phyloP scores from a whole-genome alignment of 768 basidiomycete species.

The Coprinellus micaceus region DNA sequence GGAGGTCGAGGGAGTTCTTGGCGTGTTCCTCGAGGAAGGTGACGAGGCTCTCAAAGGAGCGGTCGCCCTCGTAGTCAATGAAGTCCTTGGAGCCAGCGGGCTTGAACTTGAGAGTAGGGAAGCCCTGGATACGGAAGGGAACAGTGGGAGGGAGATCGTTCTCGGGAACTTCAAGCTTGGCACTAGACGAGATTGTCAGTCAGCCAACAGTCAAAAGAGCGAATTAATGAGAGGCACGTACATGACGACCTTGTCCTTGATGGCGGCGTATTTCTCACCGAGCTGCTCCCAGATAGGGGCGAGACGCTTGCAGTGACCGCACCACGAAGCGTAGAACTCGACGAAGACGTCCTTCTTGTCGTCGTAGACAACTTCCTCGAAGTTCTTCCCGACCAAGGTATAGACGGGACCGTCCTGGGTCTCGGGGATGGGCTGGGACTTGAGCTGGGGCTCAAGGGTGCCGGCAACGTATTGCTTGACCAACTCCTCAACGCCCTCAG shows the following conservation, averaged over 20 bases:
- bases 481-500: slow-evolving; percentile 55
- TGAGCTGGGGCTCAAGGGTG: slow-evolving; percentile 77
- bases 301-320: slow-evolving; percentile 95
- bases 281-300: slow-evolving; percentile 92
- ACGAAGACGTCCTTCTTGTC: slow-evolving; percentile 92
- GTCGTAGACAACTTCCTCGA: slow-evolving; percentile 82
- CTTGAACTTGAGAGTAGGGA: slow-evolving; percentile 98
- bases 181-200: slow-evolving; percentile 43
- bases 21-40: slow-evolving; percentile 80
- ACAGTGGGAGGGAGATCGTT: slow-evolving; percentile 91
- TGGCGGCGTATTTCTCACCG: slow-evolving; percentile 74
- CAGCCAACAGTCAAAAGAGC: slow-evolving; percentile 1
- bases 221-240: slow-evolving; percentile 30
- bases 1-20: slow-evolving; percentile 63
- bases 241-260: slow-evolving; percentile 79
- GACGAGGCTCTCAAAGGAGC: slow-evolving; percentile 79
- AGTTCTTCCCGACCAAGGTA: slow-evolving; percentile 82
- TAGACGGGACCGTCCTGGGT: slow-evolving; percentile 80
- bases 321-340: slow-evolving; percentile 98
- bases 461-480: slow-evolving; percentile 66
- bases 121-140: slow-evolving; percentile 82
- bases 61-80: slow-evolving; percentile 91
- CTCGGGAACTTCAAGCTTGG: slow-evolving; percentile 94
- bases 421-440: slow-evolving; percentile 85
- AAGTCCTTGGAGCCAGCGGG: slow-evolving; percentile 82